Percentiles rank a stretch among this genome's conserved stretches.
Conservation (phyloP, 495 filamentous ascomycete species). For the Gamarada debralockiae region DNA sequence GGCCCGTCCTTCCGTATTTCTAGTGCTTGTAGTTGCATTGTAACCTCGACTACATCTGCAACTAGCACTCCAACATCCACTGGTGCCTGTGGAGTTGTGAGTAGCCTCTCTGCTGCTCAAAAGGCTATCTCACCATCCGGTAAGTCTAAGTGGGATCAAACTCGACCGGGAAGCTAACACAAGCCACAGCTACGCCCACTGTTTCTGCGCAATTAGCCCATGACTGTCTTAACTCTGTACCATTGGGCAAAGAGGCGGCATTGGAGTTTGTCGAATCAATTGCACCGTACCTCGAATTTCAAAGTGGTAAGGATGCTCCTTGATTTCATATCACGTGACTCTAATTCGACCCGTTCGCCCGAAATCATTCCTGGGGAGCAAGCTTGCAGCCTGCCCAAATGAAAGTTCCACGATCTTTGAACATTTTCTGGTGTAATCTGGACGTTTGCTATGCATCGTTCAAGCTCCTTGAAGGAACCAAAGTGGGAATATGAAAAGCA, state of each 20-base stretch:
- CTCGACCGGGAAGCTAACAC: background rate
- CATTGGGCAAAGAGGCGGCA: conserved; percentile 35
- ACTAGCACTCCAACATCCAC: conserved; percentile 18
- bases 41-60: conserved; percentile 18
- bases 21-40: conserved; percentile 26
- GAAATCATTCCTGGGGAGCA: no score
- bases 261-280: conserved; percentile 37
- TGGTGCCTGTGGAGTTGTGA: conserved; percentile 38
- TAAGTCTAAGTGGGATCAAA: conserved; percentile 7
- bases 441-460: no score
- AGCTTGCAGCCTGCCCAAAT: no score
- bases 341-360: background rate
- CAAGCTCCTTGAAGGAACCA: no score
- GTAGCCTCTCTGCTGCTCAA: conserved; percentile 35
- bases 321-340: background rate
- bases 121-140: conserved; percentile 19
- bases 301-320: conserved; percentile 26
- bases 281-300: conserved; percentile 40
- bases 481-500: no score
- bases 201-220: conserved; percentile 37
- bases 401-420: background rate
- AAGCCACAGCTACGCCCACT: conserved; percentile 14
- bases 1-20: conserved; percentile 5
- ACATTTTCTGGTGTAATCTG: no score
- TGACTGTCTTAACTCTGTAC: conserved; percentile 43